phyloP scores from a whole-genome alignment of 257 asterid species.

The Lycium barbarum region DNA sequence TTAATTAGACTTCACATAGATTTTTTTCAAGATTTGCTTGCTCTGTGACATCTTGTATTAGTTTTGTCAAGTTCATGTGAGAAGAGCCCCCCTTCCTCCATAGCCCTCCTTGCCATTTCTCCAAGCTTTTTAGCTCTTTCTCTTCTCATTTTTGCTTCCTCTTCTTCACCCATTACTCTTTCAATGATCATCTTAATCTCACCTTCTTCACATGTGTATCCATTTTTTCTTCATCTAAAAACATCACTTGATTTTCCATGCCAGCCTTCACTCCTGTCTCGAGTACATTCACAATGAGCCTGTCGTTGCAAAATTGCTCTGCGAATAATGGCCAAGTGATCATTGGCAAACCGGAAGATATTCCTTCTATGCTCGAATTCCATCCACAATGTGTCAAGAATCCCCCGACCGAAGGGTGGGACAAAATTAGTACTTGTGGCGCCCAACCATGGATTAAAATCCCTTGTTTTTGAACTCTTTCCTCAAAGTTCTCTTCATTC shows the following conservation, averaged over 20 bases:
- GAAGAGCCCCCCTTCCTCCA: constrained; percentile 55
- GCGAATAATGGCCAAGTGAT: constrained; percentile 64
- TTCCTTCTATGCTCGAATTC: constrained; percentile 69
- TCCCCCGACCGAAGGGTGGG: constrained; percentile 58
- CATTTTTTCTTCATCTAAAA: constrained; percentile 47
- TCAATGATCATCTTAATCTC: constrained; percentile 34
- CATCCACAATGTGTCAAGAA: constrained; percentile 75
- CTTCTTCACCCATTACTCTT: constrained; percentile 46
- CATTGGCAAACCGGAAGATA: constrained; percentile 57
- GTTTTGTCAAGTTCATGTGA: constrained; percentile 31
- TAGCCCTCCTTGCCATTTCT: constrained; percentile 46
- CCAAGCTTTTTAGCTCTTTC: constrained; percentile 47
- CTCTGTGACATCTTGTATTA: constrained; percentile 46
- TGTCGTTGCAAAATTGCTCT: constrained; percentile 71
- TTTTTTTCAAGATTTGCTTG: constrained; percentile 20
- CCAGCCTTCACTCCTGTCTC: constrained; percentile 59
- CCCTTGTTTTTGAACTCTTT: constrained; percentile 45
- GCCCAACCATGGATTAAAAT: constrained; percentile 62
- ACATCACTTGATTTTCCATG: constrained; percentile 39
- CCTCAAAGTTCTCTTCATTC: constrained; percentile 49
- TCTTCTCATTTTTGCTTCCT: constrained; percentile 49
- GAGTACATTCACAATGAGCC: constrained; percentile 49
- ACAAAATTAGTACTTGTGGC: constrained; percentile 59
- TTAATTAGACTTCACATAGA: constrained; percentile 16
- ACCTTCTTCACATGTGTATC: constrained; percentile 46